Evolutionary conservation across 2,329 filamentous ascomycete genomes (phyloP).

Genomic region (Aspergillus fumigatus): DNA sequence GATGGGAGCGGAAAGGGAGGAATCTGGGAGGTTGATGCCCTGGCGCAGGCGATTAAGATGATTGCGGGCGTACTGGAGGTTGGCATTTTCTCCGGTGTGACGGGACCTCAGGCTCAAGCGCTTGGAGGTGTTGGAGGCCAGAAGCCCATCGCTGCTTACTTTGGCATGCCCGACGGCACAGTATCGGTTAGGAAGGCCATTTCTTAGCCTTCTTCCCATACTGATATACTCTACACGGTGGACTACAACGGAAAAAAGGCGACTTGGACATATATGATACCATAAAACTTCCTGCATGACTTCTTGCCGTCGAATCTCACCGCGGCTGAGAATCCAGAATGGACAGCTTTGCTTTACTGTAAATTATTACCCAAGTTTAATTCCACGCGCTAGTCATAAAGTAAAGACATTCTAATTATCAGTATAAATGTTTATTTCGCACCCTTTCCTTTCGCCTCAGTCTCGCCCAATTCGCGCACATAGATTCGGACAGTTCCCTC

Average conservation of each 20-base stretch:
- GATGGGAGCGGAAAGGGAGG: slow-evolving; percentile 58
- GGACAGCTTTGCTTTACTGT: neutral
- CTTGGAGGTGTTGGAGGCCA: slow-evolving; percentile 66
- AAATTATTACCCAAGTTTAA: neutral
- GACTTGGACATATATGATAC: slow-evolving; percentile 12
- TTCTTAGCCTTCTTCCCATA: slow-evolving; percentile 6
- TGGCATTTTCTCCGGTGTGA: slow-evolving; percentile 80
- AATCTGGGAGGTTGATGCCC: slow-evolving; percentile 71
- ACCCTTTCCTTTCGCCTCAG: slow-evolving; percentile 81
- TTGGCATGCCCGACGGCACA: slow-evolving; percentile 76
- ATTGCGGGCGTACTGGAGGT: slow-evolving; percentile 88
- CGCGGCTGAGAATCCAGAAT: neutral
- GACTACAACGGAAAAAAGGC: neutral
- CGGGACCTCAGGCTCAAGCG: slow-evolving; percentile 65
- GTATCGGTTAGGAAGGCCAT: slow-evolving; percentile 53
- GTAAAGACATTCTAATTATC: neutral
- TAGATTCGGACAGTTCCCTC: slow-evolving; percentile 71
- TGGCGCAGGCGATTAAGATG: slow-evolving; percentile 70
- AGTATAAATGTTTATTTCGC: slow-evolving; percentile 51
- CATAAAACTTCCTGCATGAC: slow-evolving; percentile 3
- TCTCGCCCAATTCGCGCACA: slow-evolving; percentile 78
- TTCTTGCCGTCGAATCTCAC: neutral
- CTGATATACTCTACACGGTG: neutral
- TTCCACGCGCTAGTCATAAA: neutral
- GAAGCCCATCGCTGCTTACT: slow-evolving; percentile 91